phyloP scores from a whole-genome alignment of 1,284 basidiomycete genomes.

The Cryptococcus sp. region DNA sequence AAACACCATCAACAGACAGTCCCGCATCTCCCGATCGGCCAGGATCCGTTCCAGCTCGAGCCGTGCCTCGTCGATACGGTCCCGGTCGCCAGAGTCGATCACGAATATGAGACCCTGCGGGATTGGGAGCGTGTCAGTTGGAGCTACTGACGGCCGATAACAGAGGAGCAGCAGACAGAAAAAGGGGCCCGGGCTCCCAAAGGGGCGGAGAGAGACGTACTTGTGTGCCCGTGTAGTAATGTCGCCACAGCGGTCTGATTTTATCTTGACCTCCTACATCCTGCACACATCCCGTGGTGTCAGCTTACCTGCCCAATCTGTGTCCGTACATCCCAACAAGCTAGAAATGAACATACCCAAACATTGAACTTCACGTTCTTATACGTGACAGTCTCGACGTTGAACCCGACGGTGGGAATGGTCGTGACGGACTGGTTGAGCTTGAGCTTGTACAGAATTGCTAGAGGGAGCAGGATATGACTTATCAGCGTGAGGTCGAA shows the following conservation, averaged over 20 bases:
- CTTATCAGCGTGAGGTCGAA: not conserved
- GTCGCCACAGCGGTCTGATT: constrained; percentile 96
- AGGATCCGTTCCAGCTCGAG: constrained; percentile 95
- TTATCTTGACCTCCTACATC: constrained; percentile 99
- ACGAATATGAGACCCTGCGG: constrained; percentile 62
- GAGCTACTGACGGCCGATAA: no score
- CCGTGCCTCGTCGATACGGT: constrained; percentile 93
- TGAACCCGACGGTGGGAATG: constrained; percentile 92
- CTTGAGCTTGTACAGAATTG: constrained; percentile 99
- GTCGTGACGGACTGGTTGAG: constrained; percentile 98
- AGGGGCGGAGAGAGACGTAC: no score
- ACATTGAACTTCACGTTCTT: constrained; percentile 99
- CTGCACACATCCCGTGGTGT: constrained; percentile 22
- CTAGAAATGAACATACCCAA: constrained; percentile 58
- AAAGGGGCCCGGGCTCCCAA: not conserved
- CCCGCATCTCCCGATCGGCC: constrained; percentile 96
- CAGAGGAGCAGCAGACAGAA: not conserved
- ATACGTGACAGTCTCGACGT: constrained; percentile 99
- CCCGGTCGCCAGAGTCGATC: constrained; percentile 74
- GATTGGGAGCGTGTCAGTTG: constrained; percentile 32
- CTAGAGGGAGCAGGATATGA: constrained; percentile 53
- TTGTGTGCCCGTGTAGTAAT: constrained; percentile 72
- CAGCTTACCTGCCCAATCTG: not conserved
- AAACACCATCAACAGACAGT: constrained; percentile 93
- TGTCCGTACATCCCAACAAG: not conserved